Evolutionary conservation across 805 yeast species (phyloP).

Genomic region (Myxozyma nipponensis): DNA sequence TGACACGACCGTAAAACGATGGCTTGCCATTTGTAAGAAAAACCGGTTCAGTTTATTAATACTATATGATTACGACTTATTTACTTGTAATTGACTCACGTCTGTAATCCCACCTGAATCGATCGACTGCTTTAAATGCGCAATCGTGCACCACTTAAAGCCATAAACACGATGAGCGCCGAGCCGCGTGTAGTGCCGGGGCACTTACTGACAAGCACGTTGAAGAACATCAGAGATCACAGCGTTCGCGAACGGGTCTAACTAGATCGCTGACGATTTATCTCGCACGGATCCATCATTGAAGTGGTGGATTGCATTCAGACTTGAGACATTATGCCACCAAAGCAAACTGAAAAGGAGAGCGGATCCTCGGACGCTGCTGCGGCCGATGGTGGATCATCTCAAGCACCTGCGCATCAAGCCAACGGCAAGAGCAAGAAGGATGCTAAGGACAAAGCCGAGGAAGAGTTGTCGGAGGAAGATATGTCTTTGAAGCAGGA

Average conservation of each 20-base stretch:
- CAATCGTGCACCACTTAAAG: background rate
- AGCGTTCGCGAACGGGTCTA: background rate
- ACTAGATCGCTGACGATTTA: no score
- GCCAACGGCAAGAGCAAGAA: slow-evolving; percentile 6
- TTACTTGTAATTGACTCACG: no score
- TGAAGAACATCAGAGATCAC: background rate
- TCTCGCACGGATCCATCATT: no score
- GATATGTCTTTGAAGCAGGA: slow-evolving; percentile 84
- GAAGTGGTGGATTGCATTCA: no score
- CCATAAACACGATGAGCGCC: background rate
- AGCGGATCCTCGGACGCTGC: background rate
- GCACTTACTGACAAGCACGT: background rate
- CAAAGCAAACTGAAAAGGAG: background rate
- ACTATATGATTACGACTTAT: no score
- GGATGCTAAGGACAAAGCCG: slow-evolving; percentile 16
- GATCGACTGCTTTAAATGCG: background rate
- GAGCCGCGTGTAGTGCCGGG: background rate
- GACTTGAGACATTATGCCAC: background rate
- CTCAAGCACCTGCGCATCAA: background rate
- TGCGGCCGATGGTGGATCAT: background rate
- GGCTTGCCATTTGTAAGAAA: no score
- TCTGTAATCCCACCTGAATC: no score
- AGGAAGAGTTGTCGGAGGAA: slow-evolving; percentile 66
- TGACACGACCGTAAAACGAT: no score
- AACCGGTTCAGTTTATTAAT: no score